phyloP scores from a whole-genome alignment of 768 basidiomycete species.

The Lactifluus subvellereus region DNA sequence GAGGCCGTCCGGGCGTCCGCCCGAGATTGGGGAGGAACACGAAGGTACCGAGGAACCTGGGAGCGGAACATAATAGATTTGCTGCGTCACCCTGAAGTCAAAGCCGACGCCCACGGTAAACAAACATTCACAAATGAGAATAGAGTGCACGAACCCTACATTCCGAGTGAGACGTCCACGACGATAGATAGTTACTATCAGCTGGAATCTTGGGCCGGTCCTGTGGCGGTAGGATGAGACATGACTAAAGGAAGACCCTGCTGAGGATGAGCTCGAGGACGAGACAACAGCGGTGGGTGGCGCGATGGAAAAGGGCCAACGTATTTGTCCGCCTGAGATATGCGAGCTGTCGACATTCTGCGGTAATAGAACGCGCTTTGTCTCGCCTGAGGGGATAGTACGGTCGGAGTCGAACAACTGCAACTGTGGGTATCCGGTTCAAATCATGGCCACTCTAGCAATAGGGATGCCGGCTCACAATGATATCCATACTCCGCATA shows the following conservation, averaged over 20 bases:
- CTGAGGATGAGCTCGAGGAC: neutral
- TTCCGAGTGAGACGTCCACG: constrained; percentile 10
- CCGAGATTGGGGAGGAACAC: neutral
- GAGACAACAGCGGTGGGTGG: neutral
- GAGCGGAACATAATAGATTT: neutral
- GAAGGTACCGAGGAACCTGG: neutral
- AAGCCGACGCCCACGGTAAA: neutral
- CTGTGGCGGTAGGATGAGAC: neutral
- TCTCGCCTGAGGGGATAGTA: constrained; percentile 1
- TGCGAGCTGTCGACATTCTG: constrained; percentile 6
- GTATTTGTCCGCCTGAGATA: neutral
- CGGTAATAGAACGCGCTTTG: neutral
- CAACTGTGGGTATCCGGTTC: neutral
- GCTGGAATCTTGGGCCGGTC: neutral
- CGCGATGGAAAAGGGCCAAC: constrained; percentile 12
- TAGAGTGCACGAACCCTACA: constrained; percentile 6
- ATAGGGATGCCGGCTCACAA: constrained; percentile 1
- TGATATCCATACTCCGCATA: constrained; percentile 16
- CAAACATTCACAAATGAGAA: neutral
- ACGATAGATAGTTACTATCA: constrained; percentile 15
- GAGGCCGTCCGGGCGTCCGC: neutral
- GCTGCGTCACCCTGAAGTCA: constrained; percentile 1
- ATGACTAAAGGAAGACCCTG: neutral
- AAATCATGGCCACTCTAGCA: neutral
- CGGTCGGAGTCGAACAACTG: constrained; percentile 10